A percentile compares a stretch with the other conserved stretches of the same genome.
Evolutionary conservation across 306 rosid genomes (phyloP).

Genomic region (Castanospermum australe): DNA sequence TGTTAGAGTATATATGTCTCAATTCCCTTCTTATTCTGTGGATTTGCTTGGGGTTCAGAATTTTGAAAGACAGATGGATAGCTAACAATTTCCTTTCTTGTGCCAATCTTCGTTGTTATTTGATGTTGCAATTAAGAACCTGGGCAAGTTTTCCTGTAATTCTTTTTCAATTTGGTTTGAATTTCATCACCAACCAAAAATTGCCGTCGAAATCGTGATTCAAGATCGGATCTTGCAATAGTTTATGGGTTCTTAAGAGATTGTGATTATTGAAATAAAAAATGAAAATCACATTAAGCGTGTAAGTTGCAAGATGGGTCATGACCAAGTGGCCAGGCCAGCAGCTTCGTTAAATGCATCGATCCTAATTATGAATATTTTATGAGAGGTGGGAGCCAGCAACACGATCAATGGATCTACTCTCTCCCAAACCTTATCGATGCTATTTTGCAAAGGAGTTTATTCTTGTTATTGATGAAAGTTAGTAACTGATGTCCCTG

Average conservation of each 20-base stretch:
- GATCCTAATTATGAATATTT: neutral
- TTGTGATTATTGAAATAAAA: neutral
- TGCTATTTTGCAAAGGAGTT: neutral
- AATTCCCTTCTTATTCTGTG: neutral
- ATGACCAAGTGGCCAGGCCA: neutral
- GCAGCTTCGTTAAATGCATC: neutral
- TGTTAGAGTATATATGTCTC: neutral
- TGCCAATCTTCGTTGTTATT: neutral
- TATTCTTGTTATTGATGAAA: neutral
- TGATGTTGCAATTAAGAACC: neutral
- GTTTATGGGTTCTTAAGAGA: neutral
- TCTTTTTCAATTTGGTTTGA: neutral
- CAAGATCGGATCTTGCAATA: neutral
- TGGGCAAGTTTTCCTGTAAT: neutral
- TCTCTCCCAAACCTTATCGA: neutral
- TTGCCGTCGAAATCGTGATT: neutral
- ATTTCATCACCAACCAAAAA: neutral
- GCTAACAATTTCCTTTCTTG: neutral
- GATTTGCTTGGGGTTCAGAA: neutral
- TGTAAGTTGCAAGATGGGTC: neutral
- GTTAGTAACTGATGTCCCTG: neutral
- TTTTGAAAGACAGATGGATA: neutral
- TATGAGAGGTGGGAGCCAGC: constrained; percentile 7
- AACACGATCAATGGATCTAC: neutral
- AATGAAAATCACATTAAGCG: neutral